Evolutionary conservation across 2,329 filamentous ascomycete species (phyloP), one percentile per base, ranked within the genome.

Genomic region (Ophiocordyceps australis): DNA sequence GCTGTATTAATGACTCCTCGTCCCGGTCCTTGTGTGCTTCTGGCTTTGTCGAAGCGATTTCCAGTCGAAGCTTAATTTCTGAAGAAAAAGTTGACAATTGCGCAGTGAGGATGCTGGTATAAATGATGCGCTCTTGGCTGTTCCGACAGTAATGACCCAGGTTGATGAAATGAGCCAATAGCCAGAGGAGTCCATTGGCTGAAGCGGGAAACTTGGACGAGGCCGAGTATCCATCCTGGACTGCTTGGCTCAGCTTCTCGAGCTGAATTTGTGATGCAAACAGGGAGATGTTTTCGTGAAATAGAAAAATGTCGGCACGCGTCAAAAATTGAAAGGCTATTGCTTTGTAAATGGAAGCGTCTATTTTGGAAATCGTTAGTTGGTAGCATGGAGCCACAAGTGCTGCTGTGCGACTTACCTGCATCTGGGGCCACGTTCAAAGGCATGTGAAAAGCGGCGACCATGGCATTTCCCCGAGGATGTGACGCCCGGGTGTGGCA

Each of bases 91-190:
- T 46, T 5, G 66, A 62, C 6, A 74, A 41, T 31, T 65, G 63
- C 5, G 59, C 48, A 29, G 69, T 63, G 5, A 73, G 40, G 1
- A 63, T 59, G 27, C 57, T 54, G 5, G 73, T 40, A 33, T 61
- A 62, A 7, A 46, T n/a, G n/a, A n/a, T n/a, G n/a, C n/a, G n/a
- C n/a, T n/a, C n/a, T n/a, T n/a, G n/a, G n/a, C n/a, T n/a, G n/a
- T n/a, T n/a, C n/a, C n/a, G n/a, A n/a, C n/a, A n/a, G n/a, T n/a
- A n/a, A 28, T 54, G 52, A 26, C 62, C 59, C 9, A 76, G 45
- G 26, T 65, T 60, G 31, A 79, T 62, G 34, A 75, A 74, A 38
- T 78, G 70, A 10, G 76, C 63, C 16, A 82, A 50, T 16, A 79
- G 57, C 59, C 72, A 74, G 20, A 81, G 46, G 20, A 69, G 59